Conservation (phyloP, 1,284 basidiomycete genomes). For the Ustilago crameri region DNA sequence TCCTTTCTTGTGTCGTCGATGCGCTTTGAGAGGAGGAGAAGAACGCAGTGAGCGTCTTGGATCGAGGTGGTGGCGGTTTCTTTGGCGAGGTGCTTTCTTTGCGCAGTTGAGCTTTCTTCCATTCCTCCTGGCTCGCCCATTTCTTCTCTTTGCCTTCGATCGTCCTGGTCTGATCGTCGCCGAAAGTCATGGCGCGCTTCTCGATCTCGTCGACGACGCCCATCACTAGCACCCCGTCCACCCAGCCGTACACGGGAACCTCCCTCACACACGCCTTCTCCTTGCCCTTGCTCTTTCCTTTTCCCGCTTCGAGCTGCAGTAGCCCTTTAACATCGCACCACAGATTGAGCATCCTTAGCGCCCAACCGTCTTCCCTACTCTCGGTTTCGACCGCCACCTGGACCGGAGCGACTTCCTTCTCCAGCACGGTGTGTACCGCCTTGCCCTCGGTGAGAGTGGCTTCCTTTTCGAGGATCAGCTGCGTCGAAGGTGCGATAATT, state of each 20-base stretch:
- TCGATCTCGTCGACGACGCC: slow-evolving; percentile 64
- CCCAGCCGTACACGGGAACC: slow-evolving; percentile 59
- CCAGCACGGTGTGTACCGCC: slow-evolving; percentile 81
- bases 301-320: slow-evolving; percentile 9
- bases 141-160: slow-evolving; percentile 11
- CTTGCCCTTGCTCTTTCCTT: slow-evolving; percentile 3
- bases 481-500: slow-evolving; percentile 32
- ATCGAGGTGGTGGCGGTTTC: slow-evolving; percentile 6
- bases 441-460: slow-evolving; percentile 28
- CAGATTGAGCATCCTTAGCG: slow-evolving; percentile 72
- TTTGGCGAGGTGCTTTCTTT: slow-evolving; percentile 21
- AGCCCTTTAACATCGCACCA: slow-evolving; percentile 36
- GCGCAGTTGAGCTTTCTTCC: slow-evolving; percentile 41
- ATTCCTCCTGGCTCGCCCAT: slow-evolving; percentile 55
- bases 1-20: background rate
- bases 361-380: slow-evolving; percentile 79
- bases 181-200: slow-evolving; percentile 5
- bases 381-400: slow-evolving; percentile 70
- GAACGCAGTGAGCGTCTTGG: slow-evolving; percentile 1
- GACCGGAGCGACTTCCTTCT: slow-evolving; percentile 78
- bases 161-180: background rate
- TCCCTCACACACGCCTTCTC: slow-evolving; percentile 44
- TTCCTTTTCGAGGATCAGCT: slow-evolving; percentile 40
- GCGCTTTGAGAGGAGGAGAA: slow-evolving; percentile 15
- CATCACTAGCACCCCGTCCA: slow-evolving; percentile 54